Evolutionary conservation across 108 stramenopile genomes (phyloP).

Genomic region (Fragilariopsis cylindrus): DNA sequence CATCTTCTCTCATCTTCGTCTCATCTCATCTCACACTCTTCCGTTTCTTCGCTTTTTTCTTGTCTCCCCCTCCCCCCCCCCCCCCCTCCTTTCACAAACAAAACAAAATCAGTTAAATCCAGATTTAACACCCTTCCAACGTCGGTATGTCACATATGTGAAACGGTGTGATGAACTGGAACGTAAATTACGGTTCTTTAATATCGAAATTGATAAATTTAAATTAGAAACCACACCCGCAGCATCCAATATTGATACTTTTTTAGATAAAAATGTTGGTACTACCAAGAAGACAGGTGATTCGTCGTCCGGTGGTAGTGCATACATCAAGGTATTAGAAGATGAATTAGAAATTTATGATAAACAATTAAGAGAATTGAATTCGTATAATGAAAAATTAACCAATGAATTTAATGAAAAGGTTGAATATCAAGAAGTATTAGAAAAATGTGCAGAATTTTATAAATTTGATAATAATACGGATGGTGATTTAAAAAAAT

Average conservation of each 20-base stretch:
- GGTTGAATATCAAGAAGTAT: constrained; percentile 93
- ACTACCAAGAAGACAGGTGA: constrained; percentile 34
- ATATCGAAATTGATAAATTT: constrained; percentile 88
- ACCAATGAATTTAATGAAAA: constrained; percentile 98
- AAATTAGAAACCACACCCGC: constrained; percentile 69
- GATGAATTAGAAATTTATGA: constrained; percentile 91
- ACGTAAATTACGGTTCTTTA: constrained; percentile 94
- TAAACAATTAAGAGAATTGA: constrained; percentile 89
- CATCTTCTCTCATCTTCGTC: too few species aligned
- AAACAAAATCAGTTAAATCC: constrained; percentile 73
- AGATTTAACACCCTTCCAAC: constrained; percentile 97
- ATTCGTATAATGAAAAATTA: constrained; percentile 90
- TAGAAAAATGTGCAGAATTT: constrained; percentile 91
- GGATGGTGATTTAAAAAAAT: constrained; percentile 53
- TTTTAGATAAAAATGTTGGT: constrained; percentile 39
- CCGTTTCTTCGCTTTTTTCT: too few species aligned
- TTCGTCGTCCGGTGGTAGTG: constrained; percentile 23
- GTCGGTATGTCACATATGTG: constrained; percentile 95
- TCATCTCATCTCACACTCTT: too few species aligned
- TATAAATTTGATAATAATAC: constrained; percentile 83
- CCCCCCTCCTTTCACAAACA: too few species aligned
- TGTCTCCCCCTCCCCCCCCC: too few species aligned
- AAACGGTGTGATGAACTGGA: constrained; percentile 98
- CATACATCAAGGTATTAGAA: constrained; percentile 79
- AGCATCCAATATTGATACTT: constrained; percentile 65